Base-by-base conservation (phyloP, 371 early-diverging fungal genomes). In the Mucor racemosus region DNA sequence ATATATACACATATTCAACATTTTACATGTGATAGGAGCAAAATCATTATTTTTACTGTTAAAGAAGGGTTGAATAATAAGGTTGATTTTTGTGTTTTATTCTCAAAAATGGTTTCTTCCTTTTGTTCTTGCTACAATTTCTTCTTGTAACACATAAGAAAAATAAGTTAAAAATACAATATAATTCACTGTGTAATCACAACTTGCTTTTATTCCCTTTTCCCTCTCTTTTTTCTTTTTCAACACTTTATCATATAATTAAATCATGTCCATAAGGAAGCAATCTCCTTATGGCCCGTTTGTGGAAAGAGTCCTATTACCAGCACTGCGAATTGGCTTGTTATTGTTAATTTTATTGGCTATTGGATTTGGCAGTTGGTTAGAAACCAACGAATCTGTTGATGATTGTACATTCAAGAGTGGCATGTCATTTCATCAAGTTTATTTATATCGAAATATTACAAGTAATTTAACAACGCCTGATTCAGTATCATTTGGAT, bases 401-500 rank as follows among this genome's bases (percentile, higher is more conserved):
- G 60, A 64, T 9, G 64, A 69, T 42, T 78, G 81, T 48, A 34
- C 69, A 5, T 63, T 78, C 50, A 67, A 67, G n/a, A 69, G 58
- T 7, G 56, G 64, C n/a, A 62, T 80, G 65, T 58, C 76, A 4
- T 34, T 80, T 7, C 68, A 67, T 50, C 71, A 77, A 56, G 75
- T 80, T 5, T 59, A 55, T 21, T 31, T 80, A 1, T 69, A 60
- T n/a, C 62, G 75, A 61, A 77, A 77, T 39, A 60, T 77, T 5
- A 65, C 73, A 0, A 72, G 65, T 54, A 67, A 62, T 48, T 50
- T 62, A 48, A 67, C 75, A 34, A 71, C 71, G 17, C 81, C 81
- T 7, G 72, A 72, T 46, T 69, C 71, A 41, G 76, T 80, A 14
- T 66, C 78, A 4, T 71, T 80, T 72, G 81, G 81, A 11, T 48